Evolutionary conservation across 345 rosid genomes (phyloP).

Genomic region (Garcia nutans): DNA sequence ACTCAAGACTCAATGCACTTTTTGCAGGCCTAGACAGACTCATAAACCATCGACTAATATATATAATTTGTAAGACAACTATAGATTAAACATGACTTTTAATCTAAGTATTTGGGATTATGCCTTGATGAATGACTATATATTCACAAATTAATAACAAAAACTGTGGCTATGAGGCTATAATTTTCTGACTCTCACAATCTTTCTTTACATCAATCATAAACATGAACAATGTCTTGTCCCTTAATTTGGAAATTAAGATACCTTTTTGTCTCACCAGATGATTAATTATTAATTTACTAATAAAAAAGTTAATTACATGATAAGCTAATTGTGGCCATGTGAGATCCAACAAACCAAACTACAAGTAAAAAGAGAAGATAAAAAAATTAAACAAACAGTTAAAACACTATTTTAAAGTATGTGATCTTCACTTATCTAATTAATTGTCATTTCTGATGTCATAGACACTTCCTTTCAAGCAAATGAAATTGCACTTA

Average conservation of each 20-base stretch:
- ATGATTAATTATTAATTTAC: not conserved
- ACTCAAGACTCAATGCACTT: not conserved
- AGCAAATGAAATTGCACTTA: not conserved
- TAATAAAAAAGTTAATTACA: conserved; percentile 12
- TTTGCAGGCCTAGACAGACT: not conserved
- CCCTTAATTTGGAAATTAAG: conserved; percentile 8
- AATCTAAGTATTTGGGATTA: conserved; percentile 19
- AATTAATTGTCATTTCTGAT: not conserved
- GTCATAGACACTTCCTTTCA: not conserved
- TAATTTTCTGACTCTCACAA: not conserved
- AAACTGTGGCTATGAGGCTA: not conserved
- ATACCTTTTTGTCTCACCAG: not conserved
- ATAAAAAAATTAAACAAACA: not conserved
- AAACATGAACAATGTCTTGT: conserved; percentile 15
- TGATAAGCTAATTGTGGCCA: conserved; percentile 20
- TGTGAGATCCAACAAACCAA: conserved; percentile 31
- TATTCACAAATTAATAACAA: not conserved
- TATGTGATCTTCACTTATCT: not conserved
- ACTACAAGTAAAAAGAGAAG: not conserved
- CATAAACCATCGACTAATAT: not conserved
- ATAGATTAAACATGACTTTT: conserved; percentile 14
- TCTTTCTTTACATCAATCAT: conserved; percentile 2
- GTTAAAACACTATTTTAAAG: not conserved
- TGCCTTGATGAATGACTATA: not conserved
- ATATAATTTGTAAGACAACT: conserved; percentile 3